Percentiles rank a stretch among this genome's conserved stretches.
Conservation (phyloP, 2,329 filamentous ascomycete species). For the Sordariomycetes sp. region DNA sequence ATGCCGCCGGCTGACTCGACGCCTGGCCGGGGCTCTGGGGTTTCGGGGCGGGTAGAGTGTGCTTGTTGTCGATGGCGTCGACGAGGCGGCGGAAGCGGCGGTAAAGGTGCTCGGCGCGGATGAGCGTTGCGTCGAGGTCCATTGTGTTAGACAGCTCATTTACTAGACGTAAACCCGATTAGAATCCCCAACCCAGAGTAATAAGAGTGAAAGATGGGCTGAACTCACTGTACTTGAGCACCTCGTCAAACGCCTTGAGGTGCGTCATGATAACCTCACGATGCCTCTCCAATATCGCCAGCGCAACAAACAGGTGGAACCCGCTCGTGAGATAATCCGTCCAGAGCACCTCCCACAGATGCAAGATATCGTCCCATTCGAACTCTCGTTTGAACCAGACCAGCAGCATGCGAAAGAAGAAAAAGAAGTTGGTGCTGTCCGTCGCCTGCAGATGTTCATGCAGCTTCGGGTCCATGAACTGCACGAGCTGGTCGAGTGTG, state of each 20-base stretch:
- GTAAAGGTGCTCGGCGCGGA: conserved; percentile 82
- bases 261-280: conserved; percentile 94
- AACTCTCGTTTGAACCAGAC: conserved; percentile 99
- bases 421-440: conserved; percentile 98
- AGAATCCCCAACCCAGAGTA: not conserved
- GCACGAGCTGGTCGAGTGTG: conserved; percentile 85
- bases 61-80: conserved; percentile 84
- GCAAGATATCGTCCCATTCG: conserved; percentile 71
- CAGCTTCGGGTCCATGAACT: conserved; percentile 90
- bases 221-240: conserved; percentile 78
- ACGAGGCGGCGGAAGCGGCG: conserved; percentile 77
- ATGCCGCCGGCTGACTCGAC: not conserved
- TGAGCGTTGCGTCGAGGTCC: conserved; percentile 73
- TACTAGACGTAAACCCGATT: conserved; percentile 34
- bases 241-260: conserved; percentile 87
- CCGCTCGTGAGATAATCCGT: conserved; percentile 80
- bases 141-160: conserved; percentile 93
- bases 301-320: conserved; percentile 87
- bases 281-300: conserved; percentile 92
- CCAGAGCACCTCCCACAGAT: conserved; percentile 89
- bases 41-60: conserved; percentile 51
- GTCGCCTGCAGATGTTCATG: conserved; percentile 81
- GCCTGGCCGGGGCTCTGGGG: conserved; percentile 1
- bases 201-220: not conserved
- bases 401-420: conserved; percentile 97